phyloP scores from a whole-genome alignment of 371 early-diverging fungal species.

The Basidiobolus meristosporus region DNA sequence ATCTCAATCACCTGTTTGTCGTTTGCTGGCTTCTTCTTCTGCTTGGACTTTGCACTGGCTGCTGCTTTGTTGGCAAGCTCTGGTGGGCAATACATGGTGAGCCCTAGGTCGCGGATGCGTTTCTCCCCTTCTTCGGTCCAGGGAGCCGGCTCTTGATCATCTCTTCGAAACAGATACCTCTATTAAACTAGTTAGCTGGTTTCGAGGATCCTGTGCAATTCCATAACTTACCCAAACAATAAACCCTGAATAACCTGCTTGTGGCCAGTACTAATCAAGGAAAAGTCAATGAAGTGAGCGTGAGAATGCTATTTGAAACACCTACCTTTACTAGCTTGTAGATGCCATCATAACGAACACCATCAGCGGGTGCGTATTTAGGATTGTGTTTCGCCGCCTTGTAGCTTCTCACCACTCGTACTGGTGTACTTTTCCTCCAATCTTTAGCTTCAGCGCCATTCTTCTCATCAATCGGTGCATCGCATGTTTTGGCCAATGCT shows the following conservation, averaged over 20 bases:
- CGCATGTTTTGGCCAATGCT: conserved; percentile 30
- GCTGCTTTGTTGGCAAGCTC: conserved; percentile 1
- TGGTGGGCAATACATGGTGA: conserved; percentile 12
- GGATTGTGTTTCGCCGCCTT: conserved; percentile 16
- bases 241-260: conserved; percentile 14
- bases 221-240: conserved; percentile 7
- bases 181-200: background rate
- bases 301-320: background rate
- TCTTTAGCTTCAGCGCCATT: conserved; percentile 20
- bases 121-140: conserved; percentile 27
- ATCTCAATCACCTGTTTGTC: background rate
- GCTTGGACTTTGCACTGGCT: background rate
- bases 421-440: conserved; percentile 29
- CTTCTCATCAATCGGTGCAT: conserved; percentile 14
- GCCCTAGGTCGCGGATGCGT: conserved; percentile 12
- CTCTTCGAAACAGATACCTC: conserved; percentile 33
- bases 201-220: background rate
- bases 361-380: conserved; percentile 20
- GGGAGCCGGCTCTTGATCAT: conserved; percentile 35
- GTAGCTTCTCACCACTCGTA: conserved; percentile 29
- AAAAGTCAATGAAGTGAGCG: background rate
- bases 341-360: conserved; percentile 41
- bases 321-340: conserved; percentile 23
- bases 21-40: background rate
- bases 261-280: conserved; percentile 22